Percentiles rank a stretch among this genome's conserved stretches.
These are phyloP conservation scores for Synchytrium microbalum DNA, from an alignment of 371 early-diverging fungal genomes.

Conservation along the genomic window DNA sequence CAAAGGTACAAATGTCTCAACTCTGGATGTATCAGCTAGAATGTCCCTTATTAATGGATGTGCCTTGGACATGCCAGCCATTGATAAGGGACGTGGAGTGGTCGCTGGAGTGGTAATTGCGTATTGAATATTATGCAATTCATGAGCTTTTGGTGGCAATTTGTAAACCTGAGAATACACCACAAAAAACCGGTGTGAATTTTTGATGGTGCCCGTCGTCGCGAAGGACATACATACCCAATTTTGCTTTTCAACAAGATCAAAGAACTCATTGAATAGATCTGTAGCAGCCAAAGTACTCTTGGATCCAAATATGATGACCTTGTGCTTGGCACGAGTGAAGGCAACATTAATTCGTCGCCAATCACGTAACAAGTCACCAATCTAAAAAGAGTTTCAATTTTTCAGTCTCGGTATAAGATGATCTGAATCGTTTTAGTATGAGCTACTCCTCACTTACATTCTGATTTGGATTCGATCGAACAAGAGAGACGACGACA, in stretches of 20 bases:
- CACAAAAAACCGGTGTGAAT: neutral
- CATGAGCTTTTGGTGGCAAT: conserved; percentile 17
- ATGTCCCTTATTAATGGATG: too few relatives aligned
- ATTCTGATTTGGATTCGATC: conserved; percentile 63
- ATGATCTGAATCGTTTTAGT: neutral
- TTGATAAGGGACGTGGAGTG: too few relatives aligned
- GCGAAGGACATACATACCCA: conserved; percentile 30
- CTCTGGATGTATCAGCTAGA: too few relatives aligned
- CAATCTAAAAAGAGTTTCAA: conserved; percentile 39
- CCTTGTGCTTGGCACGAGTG: conserved; percentile 83
- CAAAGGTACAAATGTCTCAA: too few relatives aligned
- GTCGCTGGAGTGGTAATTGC: too few relatives aligned
- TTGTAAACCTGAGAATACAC: conserved; percentile 14
- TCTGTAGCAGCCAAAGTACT: conserved; percentile 35
- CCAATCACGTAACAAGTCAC: conserved; percentile 86
- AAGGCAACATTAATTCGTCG: conserved; percentile 96
- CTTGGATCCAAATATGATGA: conserved; percentile 83
- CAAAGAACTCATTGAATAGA: conserved; percentile 46
- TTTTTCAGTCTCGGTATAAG: neutral
- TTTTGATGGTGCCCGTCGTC: neutral
- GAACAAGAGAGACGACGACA: conserved; percentile 80
- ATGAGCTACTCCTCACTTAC: conserved; percentile 32
- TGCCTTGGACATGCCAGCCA: too few relatives aligned
- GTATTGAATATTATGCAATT: conserved; percentile 8
- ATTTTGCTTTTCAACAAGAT: conserved; percentile 38